Base-by-base conservation (phyloP, 768 basidiomycete species). In the Kwoniella bestiolae region DNA sequence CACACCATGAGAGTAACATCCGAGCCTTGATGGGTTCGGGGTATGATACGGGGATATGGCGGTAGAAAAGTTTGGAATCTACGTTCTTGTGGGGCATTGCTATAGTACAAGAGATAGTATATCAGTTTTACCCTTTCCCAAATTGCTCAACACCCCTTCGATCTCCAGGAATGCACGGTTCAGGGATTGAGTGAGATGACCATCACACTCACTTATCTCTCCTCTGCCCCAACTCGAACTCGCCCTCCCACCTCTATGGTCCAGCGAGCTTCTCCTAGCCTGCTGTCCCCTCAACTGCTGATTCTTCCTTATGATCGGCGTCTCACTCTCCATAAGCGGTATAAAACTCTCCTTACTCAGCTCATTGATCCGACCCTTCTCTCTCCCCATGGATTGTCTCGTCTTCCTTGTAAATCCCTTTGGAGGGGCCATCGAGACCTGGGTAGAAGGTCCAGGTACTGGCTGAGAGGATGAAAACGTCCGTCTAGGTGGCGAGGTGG, bases 291-390 rank as follows among this genome's bases (percentile, higher is more conserved):
- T 65, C 46, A 80, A 57, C 56, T 79, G 72, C 62, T 74, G 69
- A 58, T 80, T 80, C 64, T 74, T 77, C 64, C 71, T 55, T 5
- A 77, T 77, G 66, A 79, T 67, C 0, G 79, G 79, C 50, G 79
- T 80, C 34, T 80, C 79, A 49, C 70, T 67, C 32, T 78, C 72
- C 49, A 76, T 66, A 5, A 80, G 51, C 26, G 78, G 76, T 47
- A 78, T 69, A 25, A 77, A 53, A 38, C 67, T 66, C 31, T 80
- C 76, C 11, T 51, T 66, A n/a, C 60, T 38, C 28, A 66, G 32
- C 25, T 73, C 71, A 35, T 50, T 34, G 47, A 66, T 41, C 38
- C 38, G 12, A 11, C 38, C 65, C 31, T 31, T 55, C 21, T 50
- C 3, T 23, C 61, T 50, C 44, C 31, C 59, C 70, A 71, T 61